Conservation (phyloP, 225 moss, liverwort and hornwort species). For the Anthoceros angustus region DNA sequence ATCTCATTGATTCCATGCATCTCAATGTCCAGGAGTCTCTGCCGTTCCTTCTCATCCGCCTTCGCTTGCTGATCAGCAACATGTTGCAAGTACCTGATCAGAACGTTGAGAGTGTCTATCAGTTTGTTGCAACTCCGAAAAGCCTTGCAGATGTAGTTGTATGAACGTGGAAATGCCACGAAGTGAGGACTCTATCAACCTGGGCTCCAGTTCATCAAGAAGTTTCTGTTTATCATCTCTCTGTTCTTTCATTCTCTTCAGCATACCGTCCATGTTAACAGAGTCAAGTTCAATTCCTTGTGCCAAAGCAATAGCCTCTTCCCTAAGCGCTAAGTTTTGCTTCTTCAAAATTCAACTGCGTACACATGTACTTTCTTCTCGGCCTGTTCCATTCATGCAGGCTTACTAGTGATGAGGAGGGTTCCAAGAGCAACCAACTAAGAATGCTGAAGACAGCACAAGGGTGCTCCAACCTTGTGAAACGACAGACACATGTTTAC, state of each 20-base stretch:
- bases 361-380: slow-evolving; percentile 44
- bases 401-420: background rate
- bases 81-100: slow-evolving; percentile 36
- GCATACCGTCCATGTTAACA: slow-evolving; percentile 48
- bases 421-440: background rate
- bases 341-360: slow-evolving; percentile 76
- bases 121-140: background rate
- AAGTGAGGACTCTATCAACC: slow-evolving; percentile 6
- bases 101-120: background rate
- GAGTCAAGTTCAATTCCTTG: slow-evolving; percentile 34
- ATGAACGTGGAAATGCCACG: background rate
- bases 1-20: slow-evolving; percentile 59
- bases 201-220: slow-evolving; percentile 24
- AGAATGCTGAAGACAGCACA: background rate
- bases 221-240: slow-evolving; percentile 20
- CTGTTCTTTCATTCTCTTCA: slow-evolving; percentile 47
- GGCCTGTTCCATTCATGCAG: slow-evolving; percentile 17
- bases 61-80: slow-evolving; percentile 34
- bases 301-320: slow-evolving; percentile 51
- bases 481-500: slow-evolving; percentile 12
- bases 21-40: slow-evolving; percentile 43
- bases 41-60: slow-evolving; percentile 24
- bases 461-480: background rate
- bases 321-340: slow-evolving; percentile 51
- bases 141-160: background rate